Conservation (phyloP, 345 rosid species). For the Conringia planisiliqua region DNA sequence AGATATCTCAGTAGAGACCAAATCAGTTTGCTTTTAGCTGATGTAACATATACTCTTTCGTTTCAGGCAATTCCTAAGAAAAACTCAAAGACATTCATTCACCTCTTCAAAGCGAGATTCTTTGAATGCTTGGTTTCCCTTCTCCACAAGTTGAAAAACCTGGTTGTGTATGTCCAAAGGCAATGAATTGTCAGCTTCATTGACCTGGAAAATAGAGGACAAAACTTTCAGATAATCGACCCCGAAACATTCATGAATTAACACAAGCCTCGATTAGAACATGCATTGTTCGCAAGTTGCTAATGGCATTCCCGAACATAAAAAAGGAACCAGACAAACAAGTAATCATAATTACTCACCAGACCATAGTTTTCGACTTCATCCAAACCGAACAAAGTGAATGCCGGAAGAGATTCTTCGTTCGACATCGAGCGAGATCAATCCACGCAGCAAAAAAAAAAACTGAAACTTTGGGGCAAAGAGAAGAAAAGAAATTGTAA, state of each 20-base stretch:
- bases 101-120: slow-evolving; percentile 74
- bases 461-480: not conserved
- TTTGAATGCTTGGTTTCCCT: slow-evolving; percentile 68
- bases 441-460: not conserved
- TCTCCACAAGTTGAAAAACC: slow-evolving; percentile 59
- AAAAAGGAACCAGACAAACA: not conserved
- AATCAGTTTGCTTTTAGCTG: not conserved
- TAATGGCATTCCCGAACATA: not conserved
- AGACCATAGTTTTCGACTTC: slow-evolving; percentile 61
- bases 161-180: slow-evolving; percentile 54
- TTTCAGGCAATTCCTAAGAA: not conserved
- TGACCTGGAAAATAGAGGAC: slow-evolving; percentile 42
- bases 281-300: slow-evolving; percentile 4
- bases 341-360: slow-evolving; percentile 37
- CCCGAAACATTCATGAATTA: not conserved
- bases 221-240: slow-evolving; percentile 8
- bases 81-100: not conserved
- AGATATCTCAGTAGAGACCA: not conserved
- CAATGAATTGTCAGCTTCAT: slow-evolving; percentile 67
- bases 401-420: slow-evolving; percentile 38
- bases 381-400: slow-evolving; percentile 48
- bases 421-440: slow-evolving; percentile 43
- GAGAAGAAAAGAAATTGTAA: not conserved
- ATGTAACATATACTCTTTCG: not conserved
- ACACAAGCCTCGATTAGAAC: not conserved